phyloP scores from a whole-genome alignment of 805 yeast species.

The Pichia exigua region DNA sequence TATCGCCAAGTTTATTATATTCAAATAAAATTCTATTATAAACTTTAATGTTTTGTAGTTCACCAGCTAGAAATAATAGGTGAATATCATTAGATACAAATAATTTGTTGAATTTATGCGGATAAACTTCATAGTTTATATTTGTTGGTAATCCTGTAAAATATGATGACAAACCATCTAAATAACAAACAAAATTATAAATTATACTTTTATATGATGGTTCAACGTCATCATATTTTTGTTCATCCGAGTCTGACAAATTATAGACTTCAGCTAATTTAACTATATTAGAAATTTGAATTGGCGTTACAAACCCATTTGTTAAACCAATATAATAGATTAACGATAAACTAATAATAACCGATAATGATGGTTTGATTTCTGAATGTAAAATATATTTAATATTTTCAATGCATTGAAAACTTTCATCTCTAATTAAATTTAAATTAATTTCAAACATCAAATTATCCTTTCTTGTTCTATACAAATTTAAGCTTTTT shows the following conservation, averaged over 20 bases:
- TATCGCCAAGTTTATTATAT: slow-evolving; percentile 12
- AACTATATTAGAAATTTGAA: slow-evolving; percentile 13
- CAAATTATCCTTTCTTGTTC: not conserved
- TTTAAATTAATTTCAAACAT: slow-evolving; percentile 6
- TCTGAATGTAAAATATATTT: slow-evolving; percentile 13
- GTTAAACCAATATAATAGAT: slow-evolving; percentile 18
- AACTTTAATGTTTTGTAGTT: slow-evolving; percentile 15
- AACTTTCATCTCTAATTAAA: slow-evolving; percentile 12
- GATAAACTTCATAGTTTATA: slow-evolving; percentile 13
- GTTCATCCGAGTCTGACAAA: slow-evolving; percentile 3
- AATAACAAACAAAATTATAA: slow-evolving; percentile 17
- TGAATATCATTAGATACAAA: slow-evolving; percentile 8
- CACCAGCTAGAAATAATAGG: slow-evolving; percentile 11
- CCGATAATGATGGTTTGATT: slow-evolving; percentile 16
- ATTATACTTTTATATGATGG: slow-evolving; percentile 14
- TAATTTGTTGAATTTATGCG: slow-evolving; percentile 13
- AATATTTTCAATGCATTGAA: slow-evolving; percentile 16
- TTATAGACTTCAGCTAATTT: slow-evolving; percentile 16
- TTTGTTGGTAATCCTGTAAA: slow-evolving; percentile 19
- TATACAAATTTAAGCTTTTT: not conserved
- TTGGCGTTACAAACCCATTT: slow-evolving; percentile 14
- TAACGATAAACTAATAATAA: slow-evolving; percentile 13
- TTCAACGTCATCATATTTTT: slow-evolving; percentile 5
- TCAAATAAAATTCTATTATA: slow-evolving; percentile 15
- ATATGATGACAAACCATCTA: slow-evolving; percentile 18